Evolutionary conservation across 176 grass and related monocot genomes (phyloP).

Genomic region (Phyllostachys edulis): DNA sequence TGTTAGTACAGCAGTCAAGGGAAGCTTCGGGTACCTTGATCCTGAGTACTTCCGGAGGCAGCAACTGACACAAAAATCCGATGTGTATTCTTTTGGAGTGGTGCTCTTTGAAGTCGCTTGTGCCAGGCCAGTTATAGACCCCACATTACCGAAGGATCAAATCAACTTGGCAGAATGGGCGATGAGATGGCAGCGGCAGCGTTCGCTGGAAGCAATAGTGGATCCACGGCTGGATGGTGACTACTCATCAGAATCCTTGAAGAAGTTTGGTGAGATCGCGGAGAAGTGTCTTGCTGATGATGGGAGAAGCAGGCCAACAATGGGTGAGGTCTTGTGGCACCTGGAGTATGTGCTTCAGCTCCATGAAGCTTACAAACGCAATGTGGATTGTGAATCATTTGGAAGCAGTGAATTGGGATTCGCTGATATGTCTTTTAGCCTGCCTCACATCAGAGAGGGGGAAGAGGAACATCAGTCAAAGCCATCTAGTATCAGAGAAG

Average conservation of each 20-base stretch:
- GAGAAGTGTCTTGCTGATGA: constrained; percentile 97
- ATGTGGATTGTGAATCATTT: constrained; percentile 69
- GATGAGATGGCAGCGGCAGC: constrained; percentile 90
- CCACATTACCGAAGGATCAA: constrained; percentile 80
- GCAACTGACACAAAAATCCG: constrained; percentile 90
- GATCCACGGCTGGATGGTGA: constrained; percentile 69
- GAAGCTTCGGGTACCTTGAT: constrained; percentile 97
- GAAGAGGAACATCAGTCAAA: constrained; percentile 53
- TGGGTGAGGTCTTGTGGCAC: constrained; percentile 96
- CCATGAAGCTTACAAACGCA: constrained; percentile 79
- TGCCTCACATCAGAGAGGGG: constrained; percentile 67
- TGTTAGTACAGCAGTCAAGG: constrained; percentile 92
- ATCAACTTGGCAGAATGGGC: constrained; percentile 97
- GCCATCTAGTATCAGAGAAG: constrained; percentile 51
- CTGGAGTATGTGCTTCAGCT: constrained; percentile 89
- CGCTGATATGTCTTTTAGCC: constrained; percentile 61
- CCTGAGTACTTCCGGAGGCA: constrained; percentile 91
- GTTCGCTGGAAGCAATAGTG: constrained; percentile 66
- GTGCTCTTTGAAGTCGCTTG: constrained; percentile 91
- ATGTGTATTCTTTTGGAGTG: constrained; percentile 96
- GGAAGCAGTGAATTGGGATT: constrained; percentile 79
- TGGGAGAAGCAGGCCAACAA: constrained; percentile 68
- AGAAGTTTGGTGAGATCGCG: constrained; percentile 88
- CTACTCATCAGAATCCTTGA: constrained; percentile 82
- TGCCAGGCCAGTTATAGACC: constrained; percentile 88